Base-by-base conservation (phyloP, 345 rosid species). In the Eucalyptus regnans region DNA sequence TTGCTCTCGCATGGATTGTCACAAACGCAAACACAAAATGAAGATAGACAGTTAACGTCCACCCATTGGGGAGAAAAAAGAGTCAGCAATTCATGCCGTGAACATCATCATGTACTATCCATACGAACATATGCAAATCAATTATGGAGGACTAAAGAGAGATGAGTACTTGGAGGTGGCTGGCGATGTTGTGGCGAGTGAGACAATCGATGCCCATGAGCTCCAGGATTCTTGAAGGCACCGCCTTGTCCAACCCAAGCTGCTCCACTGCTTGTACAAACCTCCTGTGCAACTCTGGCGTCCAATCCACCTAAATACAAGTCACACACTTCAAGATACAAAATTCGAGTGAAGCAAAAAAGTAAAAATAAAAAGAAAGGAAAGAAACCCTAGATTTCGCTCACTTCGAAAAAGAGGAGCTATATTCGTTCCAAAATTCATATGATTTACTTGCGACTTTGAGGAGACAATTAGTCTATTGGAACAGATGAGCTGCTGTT, bases 211-310 rank as follows among this genome's bases (percentile, higher is more conserved):
- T 96, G 54, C 96, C 97, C 99, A 98, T 98, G 20, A 96, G 92
- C 93, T 98, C 98, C 89, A 98, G 93, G 89, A 98, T 98, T 91
- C 97, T 93, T 7, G 99, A 98, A 83, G 99, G 99, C 71, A 98
- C 99, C 46, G 99, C 99, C 95, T 97, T 96, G 88, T 98, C 99
- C 88, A 98, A 93, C 10, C 99, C 99, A 29, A 98, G 94, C 90
- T 95, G 99, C 92, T 98, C 99, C 94, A 98, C 99, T 81, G 99
- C 99, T 86, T 97, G 97, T 86, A 98, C 99, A 58, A 98, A 98
- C 60, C 97, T 94, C 93, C 98, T 94, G 92, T 98, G 99, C 92
- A 98, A 89, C 88, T 96, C 99, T 88, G 99, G 96, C 43, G 99
- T 98, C 99, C 99, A 98, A 89, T 98, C 99, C 93, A 98, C 99